These are phyloP conservation scores for Termitomyces sp. DNA, from an alignment of 768 basidiomycete genomes.

Conservation along the genomic window DNA sequence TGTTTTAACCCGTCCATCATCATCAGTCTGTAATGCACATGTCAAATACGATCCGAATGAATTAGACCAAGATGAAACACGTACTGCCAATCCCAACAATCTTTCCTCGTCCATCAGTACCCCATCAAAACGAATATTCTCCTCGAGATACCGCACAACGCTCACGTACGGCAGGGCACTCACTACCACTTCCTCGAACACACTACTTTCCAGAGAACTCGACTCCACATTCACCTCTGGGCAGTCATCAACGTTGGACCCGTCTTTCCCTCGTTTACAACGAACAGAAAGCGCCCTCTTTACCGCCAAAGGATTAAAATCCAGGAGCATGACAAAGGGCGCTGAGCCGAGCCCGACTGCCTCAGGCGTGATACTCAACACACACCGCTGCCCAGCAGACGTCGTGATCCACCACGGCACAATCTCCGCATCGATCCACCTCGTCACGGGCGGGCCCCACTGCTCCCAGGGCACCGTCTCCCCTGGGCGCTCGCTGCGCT, in stretches of 20 bases:
- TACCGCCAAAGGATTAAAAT: slow-evolving; percentile 2
- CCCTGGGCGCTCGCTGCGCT: background rate
- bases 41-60: background rate
- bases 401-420: slow-evolving; percentile 19
- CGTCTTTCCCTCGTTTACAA: background rate
- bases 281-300: background rate
- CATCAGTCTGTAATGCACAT: slow-evolving; percentile 3
- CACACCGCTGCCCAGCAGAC: slow-evolving; percentile 17
- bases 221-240: background rate
- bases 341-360: background rate
- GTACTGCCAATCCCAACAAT: slow-evolving; percentile 28
- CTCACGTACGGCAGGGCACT: slow-evolving; percentile 23
- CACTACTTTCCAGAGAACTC: background rate
- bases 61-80: slow-evolving; percentile 2
- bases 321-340: background rate
- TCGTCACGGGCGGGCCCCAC: slow-evolving; percentile 18
- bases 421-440: slow-evolving; percentile 14
- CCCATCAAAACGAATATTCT: slow-evolving; percentile 20
- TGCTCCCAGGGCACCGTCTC: slow-evolving; percentile 2
- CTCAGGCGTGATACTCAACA: slow-evolving; percentile 2
- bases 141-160: slow-evolving; percentile 1
- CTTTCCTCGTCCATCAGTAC: slow-evolving; percentile 38
- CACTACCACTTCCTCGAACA: slow-evolving; percentile 21
- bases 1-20: slow-evolving; percentile 1
- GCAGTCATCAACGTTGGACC: background rate